Base-by-base conservation (phyloP, 805 yeast genomes). In the Barnettozyma botsteinii region DNA sequence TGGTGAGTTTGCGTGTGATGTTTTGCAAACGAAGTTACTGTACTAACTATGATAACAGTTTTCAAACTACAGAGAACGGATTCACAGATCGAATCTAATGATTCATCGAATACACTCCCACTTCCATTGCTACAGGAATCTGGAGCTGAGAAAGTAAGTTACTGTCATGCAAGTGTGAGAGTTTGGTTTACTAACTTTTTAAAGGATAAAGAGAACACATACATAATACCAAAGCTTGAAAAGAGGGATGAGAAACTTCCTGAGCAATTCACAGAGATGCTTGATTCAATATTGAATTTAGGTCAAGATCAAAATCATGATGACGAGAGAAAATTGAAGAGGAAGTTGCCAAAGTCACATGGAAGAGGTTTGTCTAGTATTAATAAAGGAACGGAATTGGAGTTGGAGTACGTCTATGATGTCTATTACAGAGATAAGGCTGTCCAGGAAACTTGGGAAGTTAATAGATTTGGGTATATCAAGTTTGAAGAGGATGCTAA, bases 331-430 rank as follows among this genome's bases (percentile, higher is more conserved):
- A 27, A 23, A 23, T 31, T 53, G 30, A 48, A 58, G 56, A 21
- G 20, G 14, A 33, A 17, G 14, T 25, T 33, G 12, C 38, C 20
- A 7, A 45, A 52, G 47, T 40, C 60, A 46, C 33, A 56, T 51
- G 40, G 50, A 38, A 47, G 53, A 46, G 28, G 49, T 42, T 37
- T n/a, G n/a, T n/a, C 53, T 4, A 17, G 18, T 9, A 15, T 14
- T 4, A 3, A 15, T 3, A 12, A 27, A 28, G 17, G 24, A 1
- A 7, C 27, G 2, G 34, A 25, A 20, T 41, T 38, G 15, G 62
- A 62, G 4, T 65, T 73, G n/a, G 95, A 85, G 32, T 91, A 86
- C 51, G 98, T 91, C 15, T 91, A 87, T 55, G 98, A 91, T 61
- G 88, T 91, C 10, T 91, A 91, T 61, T 70, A 80, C 64, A 66